A percentile compares a stretch with the other conserved stretches of the same genome.
Evolutionary conservation across 2,329 filamentous ascomycete species (phyloP).

Genomic region (Metarhizium brunneum): DNA sequence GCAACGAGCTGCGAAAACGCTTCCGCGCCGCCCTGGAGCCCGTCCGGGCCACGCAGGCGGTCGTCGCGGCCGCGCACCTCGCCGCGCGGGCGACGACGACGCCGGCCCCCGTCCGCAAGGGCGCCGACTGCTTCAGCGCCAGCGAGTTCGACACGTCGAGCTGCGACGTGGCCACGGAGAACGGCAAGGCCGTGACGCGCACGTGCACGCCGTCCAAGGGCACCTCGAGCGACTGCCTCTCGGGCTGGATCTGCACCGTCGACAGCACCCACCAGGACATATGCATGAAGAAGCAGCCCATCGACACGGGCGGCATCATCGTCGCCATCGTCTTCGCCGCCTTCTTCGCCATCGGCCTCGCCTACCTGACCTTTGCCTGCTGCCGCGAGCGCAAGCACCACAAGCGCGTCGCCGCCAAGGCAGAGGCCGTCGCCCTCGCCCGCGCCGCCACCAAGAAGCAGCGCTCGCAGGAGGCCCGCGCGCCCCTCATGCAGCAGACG

Average conservation of each 20-base stretch:
- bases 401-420: conserved; percentile 32
- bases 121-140: conserved; percentile 27
- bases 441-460: conserved; percentile 37
- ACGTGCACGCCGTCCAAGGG: conserved; percentile 30
- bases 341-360: conserved; percentile 27
- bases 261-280: conserved; percentile 25
- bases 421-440: conserved; percentile 41
- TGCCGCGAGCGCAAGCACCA: conserved; percentile 38
- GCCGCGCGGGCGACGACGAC: conserved; percentile 9
- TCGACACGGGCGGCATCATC: conserved; percentile 36
- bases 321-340: conserved; percentile 37
- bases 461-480: conserved; percentile 22
- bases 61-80: conserved; percentile 2
- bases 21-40: conserved; percentile 9
- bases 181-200: conserved; percentile 22
- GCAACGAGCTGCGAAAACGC: conserved; percentile 20
- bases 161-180: conserved; percentile 31
- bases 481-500: conserved; percentile 27
- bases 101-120: conserved; percentile 9
- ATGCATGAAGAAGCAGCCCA: conserved; percentile 29
- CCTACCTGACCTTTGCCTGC: conserved; percentile 39
- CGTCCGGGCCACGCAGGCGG: background rate
- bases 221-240: conserved; percentile 29
- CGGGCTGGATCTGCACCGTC: conserved; percentile 34
- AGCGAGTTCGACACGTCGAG: conserved; percentile 22